Evolutionary conservation across 345 rosid genomes (phyloP).

Genomic region (Corymbia maculata): DNA sequence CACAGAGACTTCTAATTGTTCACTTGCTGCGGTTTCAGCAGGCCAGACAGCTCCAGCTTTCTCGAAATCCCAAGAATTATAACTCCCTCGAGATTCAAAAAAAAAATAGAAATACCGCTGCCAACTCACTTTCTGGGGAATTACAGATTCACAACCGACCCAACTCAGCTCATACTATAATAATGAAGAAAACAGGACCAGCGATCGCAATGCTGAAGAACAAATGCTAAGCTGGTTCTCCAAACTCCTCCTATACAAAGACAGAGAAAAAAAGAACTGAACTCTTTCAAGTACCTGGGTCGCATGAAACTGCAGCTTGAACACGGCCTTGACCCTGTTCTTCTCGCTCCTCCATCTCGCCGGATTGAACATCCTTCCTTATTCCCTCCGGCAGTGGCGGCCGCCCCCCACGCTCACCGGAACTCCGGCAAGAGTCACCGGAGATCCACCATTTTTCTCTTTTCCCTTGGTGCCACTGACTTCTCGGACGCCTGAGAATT

Average conservation of each 20-base stretch:
- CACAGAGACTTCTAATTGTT: not conserved
- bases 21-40: not conserved
- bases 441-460: slow-evolving; percentile 15
- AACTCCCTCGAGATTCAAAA: not conserved
- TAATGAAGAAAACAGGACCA: not conserved
- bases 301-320: slow-evolving; percentile 79
- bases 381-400: not conserved
- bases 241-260: not conserved
- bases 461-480: not conserved
- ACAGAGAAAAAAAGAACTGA: not conserved
- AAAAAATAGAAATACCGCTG: not conserved
- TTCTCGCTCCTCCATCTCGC: slow-evolving; percentile 74
- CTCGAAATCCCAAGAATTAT: not conserved
- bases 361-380: slow-evolving; percentile 63
- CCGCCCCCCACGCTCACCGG: slow-evolving; percentile 7
- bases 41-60: not conserved
- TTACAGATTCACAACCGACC: not conserved
- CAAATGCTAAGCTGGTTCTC: not conserved
- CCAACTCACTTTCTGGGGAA: not conserved
- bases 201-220: not conserved
- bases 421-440: slow-evolving; percentile 9
- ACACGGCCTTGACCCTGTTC: slow-evolving; percentile 68
- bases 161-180: not conserved
- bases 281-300: slow-evolving; percentile 52
- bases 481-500: not conserved